phyloP scores from a whole-genome alignment of 2,329 filamentous ascomycete genomes.

The Pseudogymnoascus sp. region DNA sequence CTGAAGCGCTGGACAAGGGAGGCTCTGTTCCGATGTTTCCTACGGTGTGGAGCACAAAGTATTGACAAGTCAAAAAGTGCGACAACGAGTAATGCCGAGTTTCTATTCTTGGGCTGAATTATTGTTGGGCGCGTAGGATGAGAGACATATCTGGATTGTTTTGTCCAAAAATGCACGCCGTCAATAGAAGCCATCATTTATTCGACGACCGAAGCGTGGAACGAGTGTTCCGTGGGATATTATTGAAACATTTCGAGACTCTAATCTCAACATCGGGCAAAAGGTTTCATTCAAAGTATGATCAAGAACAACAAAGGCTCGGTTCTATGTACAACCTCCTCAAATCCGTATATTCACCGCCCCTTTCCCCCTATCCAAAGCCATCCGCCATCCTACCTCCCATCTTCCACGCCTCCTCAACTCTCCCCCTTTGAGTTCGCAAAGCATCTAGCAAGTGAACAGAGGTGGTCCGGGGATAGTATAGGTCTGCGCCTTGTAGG shows the following conservation, averaged over 20 bases:
- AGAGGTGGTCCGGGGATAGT: constrained; percentile 41
- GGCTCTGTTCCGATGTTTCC: not conserved
- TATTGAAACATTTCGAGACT: not conserved
- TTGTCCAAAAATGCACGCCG: not conserved
- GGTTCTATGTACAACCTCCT: not conserved
- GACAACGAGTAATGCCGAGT: not conserved
- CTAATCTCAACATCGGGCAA: not conserved
- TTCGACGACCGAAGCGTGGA: not conserved
- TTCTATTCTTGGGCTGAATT: not conserved
- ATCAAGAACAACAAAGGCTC: not conserved
- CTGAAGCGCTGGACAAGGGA: not conserved
- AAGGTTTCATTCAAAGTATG: not conserved
- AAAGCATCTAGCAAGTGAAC: constrained; percentile 37
- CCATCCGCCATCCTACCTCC: not conserved
- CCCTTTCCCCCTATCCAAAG: not conserved
- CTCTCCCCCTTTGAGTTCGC: constrained; percentile 13
- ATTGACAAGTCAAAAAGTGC: not conserved
- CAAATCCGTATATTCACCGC: not conserved
- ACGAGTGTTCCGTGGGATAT: not conserved
- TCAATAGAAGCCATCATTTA: not conserved
- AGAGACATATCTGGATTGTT: constrained; percentile 1
- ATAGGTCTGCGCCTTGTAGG: constrained; percentile 34
- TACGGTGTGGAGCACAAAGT: not conserved
- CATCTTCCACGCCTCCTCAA: not conserved
- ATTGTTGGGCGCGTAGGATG: not conserved